Base-by-base conservation (phyloP, 768 basidiomycete genomes). In the Nidularia sp. region DNA sequence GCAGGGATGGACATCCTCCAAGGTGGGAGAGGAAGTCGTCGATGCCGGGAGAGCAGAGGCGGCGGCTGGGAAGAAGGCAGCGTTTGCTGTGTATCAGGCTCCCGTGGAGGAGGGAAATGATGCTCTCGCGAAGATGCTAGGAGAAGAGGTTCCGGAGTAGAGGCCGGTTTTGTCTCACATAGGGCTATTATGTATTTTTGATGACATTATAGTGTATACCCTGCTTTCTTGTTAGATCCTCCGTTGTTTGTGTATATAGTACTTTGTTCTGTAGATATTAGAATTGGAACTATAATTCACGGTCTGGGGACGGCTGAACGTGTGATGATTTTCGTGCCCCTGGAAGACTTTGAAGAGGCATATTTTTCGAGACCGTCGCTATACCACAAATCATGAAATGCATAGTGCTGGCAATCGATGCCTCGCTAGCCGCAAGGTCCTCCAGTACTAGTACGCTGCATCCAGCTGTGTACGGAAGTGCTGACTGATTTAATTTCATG, bases 41-140 rank as follows among this genome's bases (percentile, higher is more conserved):
- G 25, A 50, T 41, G 67, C 62, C 2, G 60, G 53, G 22, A 47
- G 51, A 18, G 59, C 47, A 49, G 55, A 49, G 42, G 59, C 56
- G 10, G 57, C 31, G 1, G 52, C 45, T 10, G 64, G 66, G 31
- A 70, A 72, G 66, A 77, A 75, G 64, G 77, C 81, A 7, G 84
- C 80, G 34, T 93, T 93, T 65, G 89, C 88, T 52, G 91, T 93
- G 42, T 92, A 85, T 56, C 80, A 89, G 57, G 81, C 82, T 1
- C 80, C 85, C 5, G 70, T 66, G 55, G 80, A 85, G 55, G 75
- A 79, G 49, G 85, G 80, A 29, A 85, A 84, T 41, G 86, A 90
- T 60, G 74, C 80, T 32, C 71, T 92, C 51, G 85, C 87, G 50
- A 83, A 77, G 62, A 79, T 91, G 70, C 72, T 88, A 65, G 85